Base-by-base conservation (phyloP, 345 rosid genomes). In the Melastoma malabathricum region DNA sequence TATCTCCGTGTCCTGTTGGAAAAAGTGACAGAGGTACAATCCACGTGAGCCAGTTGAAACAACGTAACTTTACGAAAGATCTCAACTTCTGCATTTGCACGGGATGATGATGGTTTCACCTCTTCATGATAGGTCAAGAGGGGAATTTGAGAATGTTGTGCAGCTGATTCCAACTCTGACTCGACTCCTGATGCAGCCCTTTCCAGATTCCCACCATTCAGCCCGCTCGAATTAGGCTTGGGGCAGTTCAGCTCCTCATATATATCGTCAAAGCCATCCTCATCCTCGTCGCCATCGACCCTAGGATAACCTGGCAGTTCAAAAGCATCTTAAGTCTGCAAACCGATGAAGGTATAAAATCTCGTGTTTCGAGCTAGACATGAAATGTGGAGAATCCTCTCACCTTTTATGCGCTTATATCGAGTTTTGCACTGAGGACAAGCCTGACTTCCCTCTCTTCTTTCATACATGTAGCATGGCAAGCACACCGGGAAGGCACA, bases 401-500 rank as follows among this genome's bases (percentile, higher is more conserved):
- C 56, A 89, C 97, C 97, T 76, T 86, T 86, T 54, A 90, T 43
- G 29, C 98, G 82, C 70, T 80, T 86, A 72, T 75, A 90, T 59
- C 94, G 68, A 41, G 96, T 90, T 75, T 86, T 90, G 68, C 98
- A 90, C 58, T 86, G 98, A 13, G 98, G 98, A 63, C 98, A 90
- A 57, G 89, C 89, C 64, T 86, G 92, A 60, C 80, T 90, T 50
- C 98, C 98, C 68, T 90, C 98, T 66, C 85, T 73, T 68, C 98
- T 80, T 75, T 90, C 98, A 45, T 90, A 86, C 72, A 83, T 94
- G 43, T 90, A 90, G 70, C 98, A 86, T 45, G 89, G 81, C 60
- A 90, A 73, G 66, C 98, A 90, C 46, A 90, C 96, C n/a, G 97
- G 97, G 65, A 89, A 89, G 54, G 95, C 97, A 59, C 97, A 89